Evolutionary conservation across 441 rosid genomes (phyloP), one percentile per base, ranked within the genome.

Genomic region (Manihot esculenta): DNA sequence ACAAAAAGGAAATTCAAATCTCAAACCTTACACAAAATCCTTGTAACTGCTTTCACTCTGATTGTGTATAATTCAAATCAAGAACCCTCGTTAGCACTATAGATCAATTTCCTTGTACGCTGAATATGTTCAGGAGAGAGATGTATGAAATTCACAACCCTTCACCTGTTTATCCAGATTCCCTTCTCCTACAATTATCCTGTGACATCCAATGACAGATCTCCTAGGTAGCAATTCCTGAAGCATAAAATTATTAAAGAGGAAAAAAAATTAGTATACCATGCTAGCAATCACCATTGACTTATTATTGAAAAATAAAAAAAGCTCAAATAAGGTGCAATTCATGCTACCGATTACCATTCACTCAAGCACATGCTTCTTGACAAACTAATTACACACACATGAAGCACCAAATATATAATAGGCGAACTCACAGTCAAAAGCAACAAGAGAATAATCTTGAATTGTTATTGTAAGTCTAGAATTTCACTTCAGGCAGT

Each of bases 201-300:
- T 76, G 66, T 64, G 68, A 74, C 72, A 78, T 79, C 81, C 80
- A 76, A 73, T 68, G 78, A 72, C 69, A 73, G 76, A 74, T 77
- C 82, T 81, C 84, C 89, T 88, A 88, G 71, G 87, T 71, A 82
- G 87, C 92, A 78, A 88, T 83, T 78, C 92, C 92, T 88, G 87
- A 80, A 79, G 70, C 72, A 78, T 71, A 55, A 48, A 59, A 44
- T 33, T 56, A 71, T 21, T 42, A 70, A 68, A 48, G 30, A 10
- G 45, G 27, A 41, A 2, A 45, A 33, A 33, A 24, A 26, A 10
- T 72, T 27, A 74, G 72, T 48, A 60, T 38, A 60, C 59, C 42
- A 24, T 38, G 30, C 44, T 63, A 38, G 33, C 60, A 47, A 54
- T 65, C 41, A 69, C 18, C 30, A 42, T 66, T 69, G 27, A 70